Percentiles rank a stretch among this genome's conserved stretches.
Evolutionary conservation across 768 basidiomycete species (phyloP).

Genomic region (Suillus ampliporus): DNA sequence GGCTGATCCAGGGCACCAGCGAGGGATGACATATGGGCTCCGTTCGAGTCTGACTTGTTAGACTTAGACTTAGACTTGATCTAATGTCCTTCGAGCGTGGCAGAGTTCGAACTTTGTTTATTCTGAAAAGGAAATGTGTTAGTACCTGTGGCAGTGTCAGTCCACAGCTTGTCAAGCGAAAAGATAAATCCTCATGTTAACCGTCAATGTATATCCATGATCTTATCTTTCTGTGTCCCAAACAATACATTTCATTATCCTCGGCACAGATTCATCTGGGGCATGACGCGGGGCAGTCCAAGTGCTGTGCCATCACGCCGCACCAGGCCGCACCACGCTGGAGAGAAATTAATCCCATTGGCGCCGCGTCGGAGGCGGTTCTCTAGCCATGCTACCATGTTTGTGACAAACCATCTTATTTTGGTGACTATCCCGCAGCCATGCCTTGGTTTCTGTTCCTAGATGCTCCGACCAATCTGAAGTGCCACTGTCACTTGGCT

Average conservation of each 20-base stretch:
- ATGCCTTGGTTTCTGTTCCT: slow-evolving; percentile 4
- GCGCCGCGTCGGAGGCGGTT: not conserved
- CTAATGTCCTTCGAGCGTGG: not conserved
- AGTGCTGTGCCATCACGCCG: slow-evolving; percentile 3
- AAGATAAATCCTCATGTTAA: too few species aligned
- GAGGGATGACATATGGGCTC: slow-evolving; percentile 57
- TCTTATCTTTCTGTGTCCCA: not conserved
- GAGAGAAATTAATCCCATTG: not conserved
- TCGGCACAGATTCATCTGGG: not conserved
- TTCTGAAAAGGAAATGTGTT: not conserved
- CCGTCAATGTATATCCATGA: not conserved
- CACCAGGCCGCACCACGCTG: not conserved
- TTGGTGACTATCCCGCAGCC: not conserved
- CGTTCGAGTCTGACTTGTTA: not conserved
- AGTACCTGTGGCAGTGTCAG: too few species aligned
- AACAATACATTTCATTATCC: not conserved
- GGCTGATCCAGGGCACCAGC: slow-evolving; percentile 59
- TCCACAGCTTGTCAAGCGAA: too few species aligned
- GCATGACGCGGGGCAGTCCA: not conserved
- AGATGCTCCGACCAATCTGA: slow-evolving; percentile 1
- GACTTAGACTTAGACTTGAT: too few species aligned
- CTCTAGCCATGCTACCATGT: slow-evolving; percentile 4
- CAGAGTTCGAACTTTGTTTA: not conserved
- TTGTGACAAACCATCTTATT: slow-evolving; percentile 1
- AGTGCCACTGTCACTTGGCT: slow-evolving; percentile 6